A percentile compares a stretch with the other conserved stretches of the same genome.
These are phyloP conservation scores for Pleomassaria siparia DNA, from an alignment of 2,329 filamentous ascomycete genomes.

Conservation along the genomic window DNA sequence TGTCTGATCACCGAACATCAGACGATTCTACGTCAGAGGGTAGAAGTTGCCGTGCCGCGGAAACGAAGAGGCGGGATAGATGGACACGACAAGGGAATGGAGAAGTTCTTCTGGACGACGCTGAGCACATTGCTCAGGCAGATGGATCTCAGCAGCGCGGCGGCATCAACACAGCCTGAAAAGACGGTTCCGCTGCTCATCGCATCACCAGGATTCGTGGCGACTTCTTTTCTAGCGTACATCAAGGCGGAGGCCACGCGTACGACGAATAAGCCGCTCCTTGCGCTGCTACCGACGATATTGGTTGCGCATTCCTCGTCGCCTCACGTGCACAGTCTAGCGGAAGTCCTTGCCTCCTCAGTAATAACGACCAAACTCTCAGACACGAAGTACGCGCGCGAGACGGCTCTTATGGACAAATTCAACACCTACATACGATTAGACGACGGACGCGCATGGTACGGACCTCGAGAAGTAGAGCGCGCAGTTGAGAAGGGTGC, in stretches of 20 bases:
- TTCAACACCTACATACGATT: constrained; percentile 76
- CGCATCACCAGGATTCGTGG: constrained; percentile 87
- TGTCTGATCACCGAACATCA: constrained; percentile 80
- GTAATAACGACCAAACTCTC: constrained; percentile 76
- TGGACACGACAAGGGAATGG: constrained; percentile 70
- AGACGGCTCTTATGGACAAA: constrained; percentile 81
- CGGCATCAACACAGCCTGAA: constrained; percentile 8
- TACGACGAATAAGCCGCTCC: constrained; percentile 72
- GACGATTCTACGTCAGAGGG: constrained; percentile 70
- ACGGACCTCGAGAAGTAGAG: constrained; percentile 80
- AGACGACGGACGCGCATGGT: constrained; percentile 89
- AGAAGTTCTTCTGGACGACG: constrained; percentile 76
- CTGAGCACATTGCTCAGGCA: constrained; percentile 75
- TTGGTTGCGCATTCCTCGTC: constrained; percentile 80
- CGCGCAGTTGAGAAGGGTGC: constrained; percentile 83
- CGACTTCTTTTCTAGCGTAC: constrained; percentile 76
- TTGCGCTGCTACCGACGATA: constrained; percentile 62
- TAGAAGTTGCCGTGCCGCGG: constrained; percentile 68
- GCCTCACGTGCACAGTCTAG: constrained; percentile 82
- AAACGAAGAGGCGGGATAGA: constrained; percentile 64
- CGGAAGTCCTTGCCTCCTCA: constrained; percentile 80
- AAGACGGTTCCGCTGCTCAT: constrained; percentile 67
- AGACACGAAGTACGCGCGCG: constrained; percentile 84
- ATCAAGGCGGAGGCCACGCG: constrained; percentile 63
- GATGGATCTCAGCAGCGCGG: constrained; percentile 67